Evolutionary conservation across 306 rosid genomes (phyloP), one percentile per base, ranked within the genome.

Genomic region (Trifolium subterraneum): DNA sequence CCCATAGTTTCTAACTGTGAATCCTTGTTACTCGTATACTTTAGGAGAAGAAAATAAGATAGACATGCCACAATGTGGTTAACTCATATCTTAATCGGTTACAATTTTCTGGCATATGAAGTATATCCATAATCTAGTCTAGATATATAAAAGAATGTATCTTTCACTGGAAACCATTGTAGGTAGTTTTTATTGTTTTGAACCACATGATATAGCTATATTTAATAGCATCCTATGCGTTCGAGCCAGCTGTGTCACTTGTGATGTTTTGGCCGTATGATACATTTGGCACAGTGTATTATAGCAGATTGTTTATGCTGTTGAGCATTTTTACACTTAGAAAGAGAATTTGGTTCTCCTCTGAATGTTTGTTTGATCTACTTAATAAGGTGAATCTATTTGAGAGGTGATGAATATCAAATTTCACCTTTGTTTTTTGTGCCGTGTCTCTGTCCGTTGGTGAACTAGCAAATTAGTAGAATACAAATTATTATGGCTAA

Each of bases 21-120:
- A 56, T 39, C 44, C 10, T 4, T 75, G 60, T 68, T 79, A 45
- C 39, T 29, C 12, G 7, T 18, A 60, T 29, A 60, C 62, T 64
- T 64, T 62, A 77, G 78, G 79, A 75, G 74, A 74, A 83, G 66
- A 76, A 79, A 88, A 89, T 84, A 86, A 84, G 68, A 66, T 65
- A 79, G 51, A 83, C 82, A 55, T 33, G 83, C 86, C 85, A 72
- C 74, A 41, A 52, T 76, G 80, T 80, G 84, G 84, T 76, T 62
- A 73, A 75, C 71, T 74, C 67, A 8, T 51, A 79, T 58, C 72
- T 81, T 76, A 48, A 59, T 72, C 73, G 62, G 83, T 71, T 72
- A 74, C 80, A 75, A 68, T 79, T 72, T 76, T 70, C 80, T 52
- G 39, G 41, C 80, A 76, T 61, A 72, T 66, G 12, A 76, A 78